Evolutionary conservation across 305 asterid species (phyloP).

Genomic region (Stenogyne calaminthoides): DNA sequence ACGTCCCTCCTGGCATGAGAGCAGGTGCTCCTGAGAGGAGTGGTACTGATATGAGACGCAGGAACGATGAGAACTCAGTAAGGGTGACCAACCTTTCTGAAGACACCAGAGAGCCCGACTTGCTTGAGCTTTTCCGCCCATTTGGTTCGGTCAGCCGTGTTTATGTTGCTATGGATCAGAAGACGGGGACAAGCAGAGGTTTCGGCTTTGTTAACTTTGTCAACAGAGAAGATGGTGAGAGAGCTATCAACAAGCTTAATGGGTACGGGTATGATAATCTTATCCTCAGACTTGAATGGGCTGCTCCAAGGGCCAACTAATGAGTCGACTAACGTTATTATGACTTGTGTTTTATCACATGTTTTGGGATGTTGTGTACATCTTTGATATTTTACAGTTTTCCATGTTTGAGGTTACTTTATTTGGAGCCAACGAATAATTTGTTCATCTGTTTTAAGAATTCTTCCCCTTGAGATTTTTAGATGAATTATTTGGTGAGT

Average conservation of each 20-base stretch:
- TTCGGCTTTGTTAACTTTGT: constrained; percentile 90
- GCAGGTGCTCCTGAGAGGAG: constrained; percentile 55
- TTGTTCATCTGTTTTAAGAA: neutral
- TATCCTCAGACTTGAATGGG: constrained; percentile 93
- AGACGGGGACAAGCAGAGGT: constrained; percentile 77
- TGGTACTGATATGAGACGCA: constrained; percentile 74
- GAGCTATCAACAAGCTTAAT: constrained; percentile 85
- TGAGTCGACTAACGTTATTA: neutral
- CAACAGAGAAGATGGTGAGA: constrained; percentile 81
- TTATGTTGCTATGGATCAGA: constrained; percentile 81
- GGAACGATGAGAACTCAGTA: constrained; percentile 87
- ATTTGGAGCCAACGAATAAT: neutral
- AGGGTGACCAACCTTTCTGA: constrained; percentile 90
- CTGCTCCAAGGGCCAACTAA: constrained; percentile 77
- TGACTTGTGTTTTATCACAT: neutral
- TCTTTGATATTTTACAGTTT: neutral
- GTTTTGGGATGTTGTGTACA: neutral
- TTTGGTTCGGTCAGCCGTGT: constrained; percentile 77
- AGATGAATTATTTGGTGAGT: too few species aligned
- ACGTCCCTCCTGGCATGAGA: constrained; percentile 82
- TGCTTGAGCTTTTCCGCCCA: constrained; percentile 84
- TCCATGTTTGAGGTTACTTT: neutral
- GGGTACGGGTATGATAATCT: constrained; percentile 91
- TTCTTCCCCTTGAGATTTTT: neutral
- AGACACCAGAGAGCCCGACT: constrained; percentile 86